Conservation (phyloP, 768 basidiomycete species). For the Lactarius vividus region DNA sequence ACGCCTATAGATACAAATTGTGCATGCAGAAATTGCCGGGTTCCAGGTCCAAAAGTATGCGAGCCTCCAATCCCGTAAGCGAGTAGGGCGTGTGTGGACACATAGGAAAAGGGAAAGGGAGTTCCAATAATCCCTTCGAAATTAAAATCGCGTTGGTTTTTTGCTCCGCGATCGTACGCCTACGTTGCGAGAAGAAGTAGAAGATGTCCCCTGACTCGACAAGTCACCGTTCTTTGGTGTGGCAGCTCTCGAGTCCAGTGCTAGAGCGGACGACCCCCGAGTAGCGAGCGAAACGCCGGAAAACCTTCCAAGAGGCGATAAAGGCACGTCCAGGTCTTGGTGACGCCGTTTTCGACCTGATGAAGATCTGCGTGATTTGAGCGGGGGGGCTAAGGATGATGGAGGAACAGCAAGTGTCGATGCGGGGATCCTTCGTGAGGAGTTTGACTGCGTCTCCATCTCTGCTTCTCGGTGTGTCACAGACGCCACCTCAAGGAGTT, state of each 20-base stretch:
- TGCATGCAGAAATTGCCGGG: constrained; percentile 1
- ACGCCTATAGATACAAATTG: constrained; percentile 6
- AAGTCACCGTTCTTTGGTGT: background rate
- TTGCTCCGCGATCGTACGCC: background rate
- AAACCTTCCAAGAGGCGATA: constrained; percentile 8
- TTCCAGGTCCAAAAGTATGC: background rate
- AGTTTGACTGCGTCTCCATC: background rate
- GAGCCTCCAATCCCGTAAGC: background rate
- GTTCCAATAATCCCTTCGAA: background rate
- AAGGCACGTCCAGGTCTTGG: constrained; percentile 20
- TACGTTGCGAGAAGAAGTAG: background rate
- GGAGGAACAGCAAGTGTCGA: background rate
- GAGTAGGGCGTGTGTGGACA: background rate
- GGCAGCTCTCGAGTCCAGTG: background rate
- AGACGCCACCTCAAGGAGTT: constrained; percentile 24
- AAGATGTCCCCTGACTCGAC: background rate
- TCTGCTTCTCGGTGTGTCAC: constrained; percentile 5
- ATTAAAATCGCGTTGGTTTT: background rate
- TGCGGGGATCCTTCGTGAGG: background rate
- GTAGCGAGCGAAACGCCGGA: constrained; percentile 10
- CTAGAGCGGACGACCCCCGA: background rate
- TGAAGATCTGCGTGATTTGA: background rate
- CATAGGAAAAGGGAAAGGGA: background rate
- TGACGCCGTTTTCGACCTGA: background rate
- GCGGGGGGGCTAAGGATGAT: background rate